phyloP scores from a whole-genome alignment of 345 rosid genomes.

The Ceriops tagal region DNA sequence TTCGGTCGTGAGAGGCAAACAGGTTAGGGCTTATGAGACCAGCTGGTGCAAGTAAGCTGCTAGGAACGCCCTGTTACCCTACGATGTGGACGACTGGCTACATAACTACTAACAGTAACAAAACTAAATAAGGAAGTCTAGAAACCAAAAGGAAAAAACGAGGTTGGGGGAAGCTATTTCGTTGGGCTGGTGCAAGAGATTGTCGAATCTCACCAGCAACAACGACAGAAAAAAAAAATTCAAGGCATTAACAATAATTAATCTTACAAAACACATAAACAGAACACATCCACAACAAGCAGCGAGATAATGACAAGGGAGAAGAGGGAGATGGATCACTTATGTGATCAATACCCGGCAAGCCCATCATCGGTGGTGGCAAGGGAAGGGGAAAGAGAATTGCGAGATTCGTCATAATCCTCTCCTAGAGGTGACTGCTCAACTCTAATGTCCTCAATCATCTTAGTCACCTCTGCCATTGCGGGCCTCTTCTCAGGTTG shows the following conservation, averaged over 20 bases:
- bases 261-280: conserved; percentile 20
- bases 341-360: conserved; percentile 29
- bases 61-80: too few relatives aligned
- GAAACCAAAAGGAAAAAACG: neutral
- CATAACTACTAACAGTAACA: too few relatives aligned
- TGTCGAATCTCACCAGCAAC: conserved; percentile 8
- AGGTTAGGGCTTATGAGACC: too few relatives aligned
- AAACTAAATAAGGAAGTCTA: conserved; percentile 10
- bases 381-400: conserved; percentile 80
- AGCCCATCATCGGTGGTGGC: conserved; percentile 83
- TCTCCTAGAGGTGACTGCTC: conserved; percentile 95
- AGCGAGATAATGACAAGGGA: conserved; percentile 29
- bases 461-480: conserved; percentile 76
- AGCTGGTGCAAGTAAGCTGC: too few relatives aligned
- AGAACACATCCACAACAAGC: conserved; percentile 12
- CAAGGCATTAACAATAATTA: neutral
- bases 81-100: too few relatives aligned
- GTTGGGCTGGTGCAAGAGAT: conserved; percentile 5
- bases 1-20: neutral
- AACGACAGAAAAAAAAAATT: neutral
- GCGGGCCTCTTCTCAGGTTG: conserved; percentile 83
- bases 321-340: neutral
- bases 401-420: conserved; percentile 85
- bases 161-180: neutral
- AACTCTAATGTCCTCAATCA: conserved; percentile 86